These are phyloP conservation scores for Lachancea dasiensis DNA, from an alignment of 805 yeast genomes.

Conservation along the genomic window DNA sequence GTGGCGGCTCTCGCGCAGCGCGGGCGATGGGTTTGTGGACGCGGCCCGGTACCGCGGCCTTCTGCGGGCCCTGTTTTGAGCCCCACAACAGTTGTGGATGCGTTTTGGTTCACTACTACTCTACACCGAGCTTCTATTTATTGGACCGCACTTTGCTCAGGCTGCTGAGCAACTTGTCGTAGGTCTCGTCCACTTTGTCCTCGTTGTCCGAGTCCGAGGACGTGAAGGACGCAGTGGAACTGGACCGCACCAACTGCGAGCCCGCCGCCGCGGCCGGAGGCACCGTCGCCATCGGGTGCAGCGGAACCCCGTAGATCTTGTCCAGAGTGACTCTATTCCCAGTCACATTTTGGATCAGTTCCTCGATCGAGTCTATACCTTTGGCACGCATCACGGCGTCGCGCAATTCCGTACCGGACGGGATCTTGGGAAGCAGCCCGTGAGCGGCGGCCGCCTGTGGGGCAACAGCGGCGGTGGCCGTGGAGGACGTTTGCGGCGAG, in stretches of 20 bases:
- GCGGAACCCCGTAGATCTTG: conserved; percentile 38
- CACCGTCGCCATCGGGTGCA: conserved; percentile 10
- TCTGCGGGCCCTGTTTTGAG: no score
- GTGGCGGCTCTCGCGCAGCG: conserved; percentile 17
- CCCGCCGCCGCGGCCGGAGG: not conserved
- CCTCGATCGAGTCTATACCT: conserved; percentile 65
- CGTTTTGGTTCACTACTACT: no score
- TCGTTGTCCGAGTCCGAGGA: conserved; percentile 18
- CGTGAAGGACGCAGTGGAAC: conserved; percentile 2
- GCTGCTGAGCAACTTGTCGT: conserved; percentile 64
- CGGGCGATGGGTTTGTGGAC: no score
- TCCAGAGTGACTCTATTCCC: conserved; percentile 47
- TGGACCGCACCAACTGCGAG: conserved; percentile 2
- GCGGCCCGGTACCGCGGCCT: no score
- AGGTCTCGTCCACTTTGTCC: conserved; percentile 60
- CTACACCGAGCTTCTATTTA: conserved; percentile 20
- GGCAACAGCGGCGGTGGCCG: no score
- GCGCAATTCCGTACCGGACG: conserved; percentile 44
- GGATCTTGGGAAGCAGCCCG: conserved; percentile 32
- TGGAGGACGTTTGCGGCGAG: conserved; percentile 12
- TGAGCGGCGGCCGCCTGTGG: no score
- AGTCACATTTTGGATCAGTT: conserved; percentile 60
- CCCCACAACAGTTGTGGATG: no score
- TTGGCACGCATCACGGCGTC: conserved; percentile 63
- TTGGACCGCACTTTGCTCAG: conserved; percentile 60